Conservation (phyloP, 2,329 filamentous ascomycete genomes). For the Seiridium unicorne region DNA sequence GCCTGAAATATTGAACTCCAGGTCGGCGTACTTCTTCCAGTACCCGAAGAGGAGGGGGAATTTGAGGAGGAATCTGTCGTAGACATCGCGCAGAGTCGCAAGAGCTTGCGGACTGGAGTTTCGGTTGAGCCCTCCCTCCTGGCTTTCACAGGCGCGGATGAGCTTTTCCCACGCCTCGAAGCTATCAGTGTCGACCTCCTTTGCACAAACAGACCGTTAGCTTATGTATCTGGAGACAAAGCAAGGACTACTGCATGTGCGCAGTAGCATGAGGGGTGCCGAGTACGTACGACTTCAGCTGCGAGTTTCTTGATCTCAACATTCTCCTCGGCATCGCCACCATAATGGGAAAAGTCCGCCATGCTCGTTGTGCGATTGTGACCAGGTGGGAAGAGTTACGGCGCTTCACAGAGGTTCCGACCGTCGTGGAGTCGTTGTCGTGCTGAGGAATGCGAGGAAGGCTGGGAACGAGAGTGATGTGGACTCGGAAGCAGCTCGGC, state of each 20-base stretch:
- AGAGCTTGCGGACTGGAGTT: conserved; percentile 96
- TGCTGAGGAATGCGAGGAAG: too few relatives aligned
- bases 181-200: conserved; percentile 76
- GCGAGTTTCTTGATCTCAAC: conserved; percentile 53
- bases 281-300: conserved; percentile 58
- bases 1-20: conserved; percentile 95
- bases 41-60: conserved; percentile 96
- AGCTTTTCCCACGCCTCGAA: conserved; percentile 96
- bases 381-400: too few relatives aligned
- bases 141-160: conserved; percentile 74
- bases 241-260: background rate
- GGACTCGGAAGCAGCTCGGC: too few relatives aligned
- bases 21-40: conserved; percentile 99
- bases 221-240: conserved; percentile 2
- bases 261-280: background rate
- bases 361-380: background rate
- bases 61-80: conserved; percentile 90
- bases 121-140: conserved; percentile 91
- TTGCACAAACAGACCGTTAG: conserved; percentile 12
- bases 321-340: conserved; percentile 37
- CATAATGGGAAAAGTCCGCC: conserved; percentile 17
- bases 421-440: too few relatives aligned
- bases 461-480: too few relatives aligned
- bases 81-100: conserved; percentile 79
- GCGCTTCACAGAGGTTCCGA: too few relatives aligned